Evolutionary conservation across 352 stramenopile genomes (phyloP), one percentile per base, ranked within the genome.

Genomic region (Pythium insidiosum): DNA sequence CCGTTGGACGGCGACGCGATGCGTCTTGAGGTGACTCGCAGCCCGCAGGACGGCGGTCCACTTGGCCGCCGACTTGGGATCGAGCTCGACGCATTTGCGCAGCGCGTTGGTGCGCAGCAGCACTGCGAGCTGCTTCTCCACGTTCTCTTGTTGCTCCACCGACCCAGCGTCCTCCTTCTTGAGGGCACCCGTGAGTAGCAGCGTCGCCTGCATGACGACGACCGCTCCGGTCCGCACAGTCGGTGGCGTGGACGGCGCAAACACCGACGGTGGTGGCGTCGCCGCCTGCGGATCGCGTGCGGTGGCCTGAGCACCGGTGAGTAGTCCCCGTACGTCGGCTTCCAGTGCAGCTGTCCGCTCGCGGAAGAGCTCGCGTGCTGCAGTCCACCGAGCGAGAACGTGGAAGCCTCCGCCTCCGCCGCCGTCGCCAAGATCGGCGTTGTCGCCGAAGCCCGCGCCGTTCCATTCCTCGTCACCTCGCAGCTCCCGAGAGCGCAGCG

Each of bases 381-480:
- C 19, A 15, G 59, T 39, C 19, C 74, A 58, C 5, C 55, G 35
- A 1, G 56, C 50, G 1, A 78, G 18, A 4, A 84, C 36, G 10
- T 74, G 57, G 43, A 80, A 82, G 1, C 74, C 74, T 2, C 71
- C 65, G 10, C 74, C 67, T 3, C 61, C 58, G 41, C 51, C 50
- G 6, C 47, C 51, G 22, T 66, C 54, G 1, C 49, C 51, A 6
- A 63, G 53, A 37, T 50, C 47, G 0, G 45, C 29, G 6, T 50
- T 53, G 0, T 45, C 38, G n/a, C 67, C 67, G 37, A 82, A 70
- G 4, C 58, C 43, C 0, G 48, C 55, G 6, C 46, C 50, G 35
- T 78, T 63, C 43, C 68, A 68, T 26, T 81, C 67, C 45, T 83
- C 71, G 22, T 84, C 55, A n/a, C 74, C 71, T 13, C 46, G 62